Evolutionary conservation across 2,329 filamentous ascomycete genomes (phyloP).

Genomic region (Orbilia oligospora): DNA sequence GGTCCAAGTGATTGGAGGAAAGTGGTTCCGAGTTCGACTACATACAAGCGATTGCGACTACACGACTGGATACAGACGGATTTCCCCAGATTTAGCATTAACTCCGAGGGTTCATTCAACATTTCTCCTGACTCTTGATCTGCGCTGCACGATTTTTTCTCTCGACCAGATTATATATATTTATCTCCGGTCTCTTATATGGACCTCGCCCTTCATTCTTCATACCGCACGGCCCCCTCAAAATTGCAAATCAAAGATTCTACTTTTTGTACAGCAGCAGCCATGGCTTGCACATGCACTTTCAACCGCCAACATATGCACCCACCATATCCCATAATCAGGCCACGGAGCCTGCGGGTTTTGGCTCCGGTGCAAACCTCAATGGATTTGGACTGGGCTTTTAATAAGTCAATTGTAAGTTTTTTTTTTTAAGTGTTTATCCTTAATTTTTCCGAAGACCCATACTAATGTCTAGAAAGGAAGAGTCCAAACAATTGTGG

Average conservation of each 20-base stretch:
- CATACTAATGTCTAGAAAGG: conserved; percentile 14
- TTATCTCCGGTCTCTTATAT: conserved; percentile 22
- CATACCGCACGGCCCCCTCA: neutral
- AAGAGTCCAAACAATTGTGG: conserved; percentile 23
- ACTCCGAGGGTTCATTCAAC: neutral
- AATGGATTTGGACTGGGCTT: neutral
- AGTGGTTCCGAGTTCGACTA: conserved; percentile 18
- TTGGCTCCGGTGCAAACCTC: conserved; percentile 9
- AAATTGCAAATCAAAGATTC: neutral
- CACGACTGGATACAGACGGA: conserved; percentile 4
- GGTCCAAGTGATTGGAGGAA: conserved; percentile 18
- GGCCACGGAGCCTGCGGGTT: conserved; percentile 7
- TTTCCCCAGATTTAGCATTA: conserved; percentile 2
- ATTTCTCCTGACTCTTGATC: neutral
- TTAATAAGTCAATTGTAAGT: conserved; percentile 14
- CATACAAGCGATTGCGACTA: conserved; percentile 9
- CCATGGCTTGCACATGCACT: conserved; percentile 19
- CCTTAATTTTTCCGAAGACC: neutral
- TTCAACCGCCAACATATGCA: neutral
- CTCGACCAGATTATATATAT: conserved; percentile 7
- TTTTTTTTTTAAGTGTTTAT: neutral
- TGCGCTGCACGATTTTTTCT: neutral
- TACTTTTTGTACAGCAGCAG: conserved; percentile 19
- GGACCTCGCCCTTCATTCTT: neutral
- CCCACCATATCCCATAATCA: neutral